Base-by-base conservation (phyloP, 2,329 filamentous ascomycete genomes). In the Colletotrichum sansevieriae region DNA sequence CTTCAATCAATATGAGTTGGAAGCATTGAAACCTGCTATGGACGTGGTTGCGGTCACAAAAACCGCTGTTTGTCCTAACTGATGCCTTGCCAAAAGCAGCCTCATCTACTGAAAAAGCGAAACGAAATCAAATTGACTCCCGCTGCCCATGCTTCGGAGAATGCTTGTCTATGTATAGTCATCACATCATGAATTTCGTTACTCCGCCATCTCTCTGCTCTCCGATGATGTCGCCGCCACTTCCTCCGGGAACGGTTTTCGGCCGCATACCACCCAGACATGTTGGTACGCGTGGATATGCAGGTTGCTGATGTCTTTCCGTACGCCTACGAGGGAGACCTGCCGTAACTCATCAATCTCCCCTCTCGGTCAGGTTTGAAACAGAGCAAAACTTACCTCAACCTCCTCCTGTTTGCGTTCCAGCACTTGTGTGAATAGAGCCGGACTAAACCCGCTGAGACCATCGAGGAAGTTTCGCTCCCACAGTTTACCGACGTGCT, bases 251-350 rank as follows among this genome's bases (percentile, higher is more conserved):
- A 76, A 78, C 1, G 85, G 85, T 71, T 87, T 87, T 29, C 85
- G 79, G 9, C 84, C 85, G 73, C 81, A 83, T 0, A 88, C 83
- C 6, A 87, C 82, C 68, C 83, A 81, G n/a, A 85, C 76, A 29
- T 80, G 80, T 70, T 83, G 77, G 66, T 86, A 88, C 0, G 83
- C 79, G 70, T 87, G 85, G 11, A 85, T 80, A 9, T 76, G 76
- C 3, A 78, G 76, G 73, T 88, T 78, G 6, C 80, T 80, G 4
- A 87, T 71, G 37, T 84, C 82, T 67, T 79, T 81, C 51, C 86
- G 79, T 4, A 87, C 84, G 47, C 84, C 78, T 37, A 87, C 81
- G 13, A 87, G 76, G 3, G 79, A 79, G 5, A 87, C 80, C 84
- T 85, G 47, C 3, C 25, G 9, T 37, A 3, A 25, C 10, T 22